phyloP scores from a whole-genome alignment of 2,329 filamentous ascomycete genomes.

The Capronia americana region DNA sequence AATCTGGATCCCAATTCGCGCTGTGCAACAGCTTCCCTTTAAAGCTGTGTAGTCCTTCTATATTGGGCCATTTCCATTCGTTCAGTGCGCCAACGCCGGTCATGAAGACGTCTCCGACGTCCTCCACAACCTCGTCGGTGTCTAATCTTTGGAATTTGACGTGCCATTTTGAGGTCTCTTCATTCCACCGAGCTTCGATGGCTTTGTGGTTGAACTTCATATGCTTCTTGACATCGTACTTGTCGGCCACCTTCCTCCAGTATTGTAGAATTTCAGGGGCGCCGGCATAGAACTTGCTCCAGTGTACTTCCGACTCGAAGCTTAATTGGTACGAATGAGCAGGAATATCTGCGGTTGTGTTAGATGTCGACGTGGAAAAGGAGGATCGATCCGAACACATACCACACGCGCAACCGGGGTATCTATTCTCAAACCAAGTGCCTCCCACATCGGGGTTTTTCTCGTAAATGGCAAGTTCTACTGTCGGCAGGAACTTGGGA shows the following conservation, averaged over 20 bases:
- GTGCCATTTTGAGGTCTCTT: conserved; percentile 39
- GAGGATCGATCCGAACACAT: not conserved
- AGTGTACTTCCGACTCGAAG: conserved; percentile 31
- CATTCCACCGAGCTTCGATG: conserved; percentile 38
- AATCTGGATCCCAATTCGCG: conserved; percentile 42
- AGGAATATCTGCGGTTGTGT: conserved; percentile 28
- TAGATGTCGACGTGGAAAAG: not conserved
- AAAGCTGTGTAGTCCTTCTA: conserved; percentile 42
- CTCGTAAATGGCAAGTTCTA: conserved; percentile 41
- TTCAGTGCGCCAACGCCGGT: conserved; percentile 66
- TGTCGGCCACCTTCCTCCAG: conserved; percentile 33
- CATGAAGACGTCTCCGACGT: conserved; percentile 60
- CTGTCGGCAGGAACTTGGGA: conserved; percentile 29
- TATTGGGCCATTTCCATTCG: conserved; percentile 52
- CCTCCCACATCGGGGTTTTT: conserved; percentile 45
- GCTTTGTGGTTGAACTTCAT: conserved; percentile 42
- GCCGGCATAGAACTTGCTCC: conserved; percentile 39
- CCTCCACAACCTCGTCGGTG: conserved; percentile 37
- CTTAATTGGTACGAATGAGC: conserved; percentile 36
- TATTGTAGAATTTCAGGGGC: conserved; percentile 39
- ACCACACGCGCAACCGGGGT: conserved; percentile 36
- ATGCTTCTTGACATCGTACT: conserved; percentile 40
- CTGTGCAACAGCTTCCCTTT: conserved; percentile 44
- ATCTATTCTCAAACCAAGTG: conserved; percentile 42
- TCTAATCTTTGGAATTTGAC: conserved; percentile 32